Percentiles rank a stretch among this genome's conserved stretches.
These are phyloP conservation scores for Botrytis aclada DNA, from an alignment of 2,329 filamentous ascomycete species.

Conservation along the genomic window DNA sequence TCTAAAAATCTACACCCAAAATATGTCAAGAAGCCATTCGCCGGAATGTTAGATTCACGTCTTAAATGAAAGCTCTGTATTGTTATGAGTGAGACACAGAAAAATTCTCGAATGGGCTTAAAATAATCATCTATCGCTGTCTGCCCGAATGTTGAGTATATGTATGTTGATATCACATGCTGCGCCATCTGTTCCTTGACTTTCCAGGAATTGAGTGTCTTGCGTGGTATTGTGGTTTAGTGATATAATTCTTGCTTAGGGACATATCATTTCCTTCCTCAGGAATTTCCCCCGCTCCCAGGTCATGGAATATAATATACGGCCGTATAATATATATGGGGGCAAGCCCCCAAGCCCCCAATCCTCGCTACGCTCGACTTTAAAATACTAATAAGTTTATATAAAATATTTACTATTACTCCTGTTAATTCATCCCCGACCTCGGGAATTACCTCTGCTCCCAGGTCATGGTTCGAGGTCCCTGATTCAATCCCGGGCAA, in stretches of 20 bases:
- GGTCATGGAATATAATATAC: too few species aligned
- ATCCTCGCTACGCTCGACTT: too few species aligned
- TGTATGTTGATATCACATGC: fast-evolving
- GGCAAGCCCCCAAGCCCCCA: too few species aligned
- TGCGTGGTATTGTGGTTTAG: slow-evolving; percentile 5
- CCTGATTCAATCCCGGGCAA: slow-evolving; percentile 10
- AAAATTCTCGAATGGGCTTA: neutral
- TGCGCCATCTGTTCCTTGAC: fast-evolving
- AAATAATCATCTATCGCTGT: fast-evolving
- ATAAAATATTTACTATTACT: too few species aligned
- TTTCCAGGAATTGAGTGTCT: fast-evolving
- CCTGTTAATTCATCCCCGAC: too few species aligned
- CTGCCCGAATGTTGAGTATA: fast-evolving
- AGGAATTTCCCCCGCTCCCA: too few species aligned
- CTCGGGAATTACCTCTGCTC: too few species aligned
- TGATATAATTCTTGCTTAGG: slow-evolving; percentile 15
- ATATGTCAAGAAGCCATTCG: neutral
- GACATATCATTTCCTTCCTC: too few species aligned
- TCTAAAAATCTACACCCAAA: neutral
- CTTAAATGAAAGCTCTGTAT: neutral
- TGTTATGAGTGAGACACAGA: too few species aligned
- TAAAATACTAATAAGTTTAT: too few species aligned
- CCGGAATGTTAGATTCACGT: neutral
- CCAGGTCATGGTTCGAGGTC: too few species aligned
- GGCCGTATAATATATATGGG: too few species aligned